Evolutionary conservation across 495 filamentous ascomycete genomes (phyloP), one percentile per base, ranked within the genome.

Genomic region (Lasiosphaeriaceae sp.): DNA sequence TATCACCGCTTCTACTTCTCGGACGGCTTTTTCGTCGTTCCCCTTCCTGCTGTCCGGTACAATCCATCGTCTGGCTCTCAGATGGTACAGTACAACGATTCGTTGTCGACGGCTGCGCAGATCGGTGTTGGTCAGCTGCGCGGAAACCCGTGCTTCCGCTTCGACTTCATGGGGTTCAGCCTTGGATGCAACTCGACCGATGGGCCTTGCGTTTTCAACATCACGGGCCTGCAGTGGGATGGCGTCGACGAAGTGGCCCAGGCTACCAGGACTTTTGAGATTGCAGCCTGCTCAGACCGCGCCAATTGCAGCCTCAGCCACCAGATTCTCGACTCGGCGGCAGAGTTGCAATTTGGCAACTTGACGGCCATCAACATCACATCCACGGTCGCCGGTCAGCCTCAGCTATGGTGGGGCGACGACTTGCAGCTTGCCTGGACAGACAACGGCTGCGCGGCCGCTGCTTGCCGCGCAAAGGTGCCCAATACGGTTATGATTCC

Each of bases 1-100:
- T 73, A 76, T 48, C 74, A 73, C 54, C 68, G 74, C 12, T 72
- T 77, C 54, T 73, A 63, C 21, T 75, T 76, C 60, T 69, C 72
- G 0, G 29, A 55, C 9, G 72, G 71, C 6, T 77, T 78, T 49
- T n/a, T 50, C 19, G 66, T 74, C n/a, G 59, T 66, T 0, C 60
- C 71, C 1, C 58, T 66, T 1, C 61, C 61, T 19, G 34, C 31
- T 0, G 17, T 50, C 22, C 66, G 63, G 20, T 78, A 64, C 58
- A 43, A 55, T 24, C 68, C 76, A 0, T 73, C 71, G 20, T 78
- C 76, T 2, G 71, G 72, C 26, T 58, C 59, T 9, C 66, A 73
- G 24, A 60, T 78, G 65, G 24, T 74, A 16, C 64, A 71, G 47
- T 73, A 73, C 43, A 66, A 69, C n/a, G 19, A 47, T 0, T 61